Evolutionary conservation across 768 basidiomycete species (phyloP).

Genomic region (Tricholoma bakamatsutake): DNA sequence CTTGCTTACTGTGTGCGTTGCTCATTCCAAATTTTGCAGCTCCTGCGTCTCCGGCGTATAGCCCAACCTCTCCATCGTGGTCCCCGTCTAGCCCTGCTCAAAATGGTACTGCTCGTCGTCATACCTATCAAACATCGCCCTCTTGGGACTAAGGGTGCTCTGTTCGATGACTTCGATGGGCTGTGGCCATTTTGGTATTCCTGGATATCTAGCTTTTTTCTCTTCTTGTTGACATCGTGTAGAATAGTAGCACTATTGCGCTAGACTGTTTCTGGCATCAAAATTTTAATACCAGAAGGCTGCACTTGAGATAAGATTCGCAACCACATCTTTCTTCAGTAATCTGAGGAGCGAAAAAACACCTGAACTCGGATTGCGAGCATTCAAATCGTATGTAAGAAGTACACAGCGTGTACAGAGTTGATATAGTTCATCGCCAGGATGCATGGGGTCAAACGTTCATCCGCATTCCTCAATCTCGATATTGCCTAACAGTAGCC

Average conservation of each 20-base stretch:
- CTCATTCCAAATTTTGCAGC: conserved; percentile 34
- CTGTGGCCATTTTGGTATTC: conserved; percentile 11
- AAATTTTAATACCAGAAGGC: not conserved
- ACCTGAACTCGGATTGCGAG: too few species aligned
- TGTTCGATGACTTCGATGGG: conserved; percentile 1
- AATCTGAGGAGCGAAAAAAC: too few species aligned
- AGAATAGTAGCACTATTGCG: conserved; percentile 25
- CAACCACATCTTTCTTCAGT: too few species aligned
- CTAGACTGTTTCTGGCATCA: conserved; percentile 13
- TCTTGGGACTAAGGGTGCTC: conserved; percentile 41
- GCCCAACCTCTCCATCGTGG: conserved; percentile 81
- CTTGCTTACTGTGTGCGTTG: conserved; percentile 4
- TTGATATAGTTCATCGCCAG: too few species aligned
- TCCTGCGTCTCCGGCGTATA: conserved; percentile 82
- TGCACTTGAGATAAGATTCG: not conserved
- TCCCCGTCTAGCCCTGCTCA: conserved; percentile 78
- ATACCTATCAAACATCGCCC: conserved; percentile 43
- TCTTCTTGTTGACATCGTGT: conserved; percentile 21
- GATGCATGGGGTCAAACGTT: too few species aligned
- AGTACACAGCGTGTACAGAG: too few species aligned
- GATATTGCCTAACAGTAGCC: too few species aligned
- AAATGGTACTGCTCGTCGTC: conserved; percentile 35
- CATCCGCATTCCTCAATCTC: too few species aligned
- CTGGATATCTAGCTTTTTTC: conserved; percentile 21
- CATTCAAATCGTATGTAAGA: too few species aligned